Conservation (phyloP, 306 rosid species). For the Trichosanthes truncata region DNA sequence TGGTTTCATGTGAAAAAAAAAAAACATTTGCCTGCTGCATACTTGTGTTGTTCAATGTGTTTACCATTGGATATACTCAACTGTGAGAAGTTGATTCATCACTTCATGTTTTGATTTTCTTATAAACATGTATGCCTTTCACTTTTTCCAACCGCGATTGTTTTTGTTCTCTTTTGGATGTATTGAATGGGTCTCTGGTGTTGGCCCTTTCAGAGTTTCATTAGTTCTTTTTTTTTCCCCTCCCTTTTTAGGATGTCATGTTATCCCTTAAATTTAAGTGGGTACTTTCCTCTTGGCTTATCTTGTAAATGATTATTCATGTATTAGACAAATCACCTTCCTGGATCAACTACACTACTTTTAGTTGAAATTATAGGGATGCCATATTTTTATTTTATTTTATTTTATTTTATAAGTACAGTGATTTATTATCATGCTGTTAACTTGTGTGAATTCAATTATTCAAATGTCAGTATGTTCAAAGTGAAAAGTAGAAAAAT, state of each 20-base stretch:
- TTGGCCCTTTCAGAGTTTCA: not conserved
- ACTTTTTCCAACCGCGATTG: not conserved
- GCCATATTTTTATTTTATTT: not conserved
- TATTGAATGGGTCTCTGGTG: not conserved
- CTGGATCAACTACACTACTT: not conserved
- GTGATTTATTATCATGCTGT: not conserved
- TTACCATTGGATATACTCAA: not conserved
- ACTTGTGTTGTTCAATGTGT: not conserved
- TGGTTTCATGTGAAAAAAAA: not conserved
- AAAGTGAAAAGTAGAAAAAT: not conserved
- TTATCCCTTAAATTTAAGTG: not conserved
- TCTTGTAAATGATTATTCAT: not conserved
- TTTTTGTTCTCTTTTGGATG: not conserved
- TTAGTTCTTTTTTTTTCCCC: not conserved
- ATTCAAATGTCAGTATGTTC: not conserved
- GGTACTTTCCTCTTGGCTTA: not conserved
- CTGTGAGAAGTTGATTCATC: not conserved
- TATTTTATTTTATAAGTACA: not conserved
- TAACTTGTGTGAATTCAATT: slow-evolving; percentile 1
- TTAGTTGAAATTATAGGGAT: not conserved
- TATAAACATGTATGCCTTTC: not conserved
- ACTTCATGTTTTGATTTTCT: not conserved
- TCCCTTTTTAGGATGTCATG: not conserved
- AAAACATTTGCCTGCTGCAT: not conserved
- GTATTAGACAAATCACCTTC: not conserved